These are phyloP conservation scores for Candida vartiovaarae DNA, from an alignment of 805 yeast species.

Conservation along the genomic window DNA sequence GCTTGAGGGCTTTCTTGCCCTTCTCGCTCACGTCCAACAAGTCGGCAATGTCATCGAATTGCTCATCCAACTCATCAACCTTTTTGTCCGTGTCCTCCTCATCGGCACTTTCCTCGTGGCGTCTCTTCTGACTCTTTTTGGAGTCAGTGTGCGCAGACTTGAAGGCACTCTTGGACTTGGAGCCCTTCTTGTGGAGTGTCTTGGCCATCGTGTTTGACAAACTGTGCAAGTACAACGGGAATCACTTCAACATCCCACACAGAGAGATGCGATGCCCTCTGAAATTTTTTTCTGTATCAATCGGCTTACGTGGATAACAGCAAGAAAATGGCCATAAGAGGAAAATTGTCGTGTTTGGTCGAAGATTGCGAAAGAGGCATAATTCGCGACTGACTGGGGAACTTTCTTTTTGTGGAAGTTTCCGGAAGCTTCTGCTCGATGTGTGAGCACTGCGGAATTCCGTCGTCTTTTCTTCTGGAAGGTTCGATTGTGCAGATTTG, in stretches of 20 bases:
- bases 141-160: conserved; percentile 5
- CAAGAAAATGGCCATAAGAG: no score
- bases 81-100: conserved; percentile 34
- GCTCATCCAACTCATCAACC: conserved; percentile 49
- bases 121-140: conserved; percentile 22
- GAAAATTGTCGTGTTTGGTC: neutral
- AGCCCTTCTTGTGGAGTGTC: conserved; percentile 7
- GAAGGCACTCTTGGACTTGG: conserved; percentile 7
- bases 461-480: neutral
- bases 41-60: conserved; percentile 50
- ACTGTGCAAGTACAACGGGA: no score
- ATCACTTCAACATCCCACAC: no score
- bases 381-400: no score
- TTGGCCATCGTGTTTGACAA: conserved; percentile 12
- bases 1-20: conserved; percentile 14
- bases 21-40: conserved; percentile 40
- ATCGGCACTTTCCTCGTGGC: conserved; percentile 24
- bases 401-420: no score
- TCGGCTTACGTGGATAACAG: no score
- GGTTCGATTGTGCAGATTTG: neutral
- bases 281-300: neutral
- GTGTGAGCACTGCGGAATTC: neutral
- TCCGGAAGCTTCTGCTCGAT: neutral
- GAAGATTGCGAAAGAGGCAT: neutral
- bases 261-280: conserved; percentile 1